Evolutionary conservation across 352 stramenopile genomes (phyloP).

Genomic region (Phytophthora gonapodyides): DNA sequence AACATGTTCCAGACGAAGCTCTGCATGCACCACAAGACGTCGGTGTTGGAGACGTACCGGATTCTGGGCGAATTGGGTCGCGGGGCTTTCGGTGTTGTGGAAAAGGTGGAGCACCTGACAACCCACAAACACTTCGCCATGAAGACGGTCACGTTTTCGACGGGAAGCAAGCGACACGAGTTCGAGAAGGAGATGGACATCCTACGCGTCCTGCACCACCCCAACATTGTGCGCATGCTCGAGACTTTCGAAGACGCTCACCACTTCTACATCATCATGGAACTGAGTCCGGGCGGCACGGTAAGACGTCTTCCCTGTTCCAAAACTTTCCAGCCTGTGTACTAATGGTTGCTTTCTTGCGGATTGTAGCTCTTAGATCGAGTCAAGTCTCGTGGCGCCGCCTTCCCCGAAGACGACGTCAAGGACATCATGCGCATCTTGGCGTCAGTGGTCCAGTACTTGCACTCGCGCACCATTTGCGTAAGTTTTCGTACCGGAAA

Average conservation of each 20-base stretch:
- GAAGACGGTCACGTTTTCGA: conserved; percentile 77
- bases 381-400: conserved; percentile 50
- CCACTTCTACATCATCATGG: conserved; percentile 90
- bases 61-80: conserved; percentile 62
- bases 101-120: conserved; percentile 72
- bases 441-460: conserved; percentile 79
- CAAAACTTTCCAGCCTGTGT: neutral
- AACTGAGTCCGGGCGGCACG: conserved; percentile 70
- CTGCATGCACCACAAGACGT: conserved; percentile 70
- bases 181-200: conserved; percentile 85
- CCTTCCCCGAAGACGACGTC: conserved; percentile 59
- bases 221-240: conserved; percentile 81
- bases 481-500: conserved; percentile 34
- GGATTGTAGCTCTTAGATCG: conserved; percentile 54
- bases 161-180: conserved; percentile 62
- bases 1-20: conserved; percentile 85
- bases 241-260: conserved; percentile 79
- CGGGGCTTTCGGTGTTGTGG: conserved; percentile 75
- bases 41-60: conserved; percentile 52
- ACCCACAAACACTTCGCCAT: conserved; percentile 75
- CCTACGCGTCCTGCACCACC: conserved; percentile 72
- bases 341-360: neutral
- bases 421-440: conserved; percentile 67
- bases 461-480: conserved; percentile 83
- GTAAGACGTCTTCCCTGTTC: conserved; percentile 20